phyloP scores from a whole-genome alignment of 176 grass and related monocot genomes.

The Olyra latifolia region DNA sequence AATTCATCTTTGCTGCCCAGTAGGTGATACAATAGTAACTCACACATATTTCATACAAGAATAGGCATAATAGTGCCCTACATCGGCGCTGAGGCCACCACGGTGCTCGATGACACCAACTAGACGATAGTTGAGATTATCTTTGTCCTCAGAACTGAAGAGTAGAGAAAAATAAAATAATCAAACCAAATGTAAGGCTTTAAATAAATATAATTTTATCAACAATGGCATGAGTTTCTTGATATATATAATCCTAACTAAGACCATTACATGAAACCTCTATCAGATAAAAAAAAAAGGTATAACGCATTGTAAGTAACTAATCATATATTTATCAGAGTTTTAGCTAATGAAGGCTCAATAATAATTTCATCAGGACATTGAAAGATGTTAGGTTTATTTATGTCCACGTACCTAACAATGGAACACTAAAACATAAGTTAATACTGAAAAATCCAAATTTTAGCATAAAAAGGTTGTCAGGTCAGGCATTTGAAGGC shows the following conservation, averaged over 20 bases:
- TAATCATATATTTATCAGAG: not conserved
- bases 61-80: conserved; percentile 42
- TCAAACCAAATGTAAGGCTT: not conserved
- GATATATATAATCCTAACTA: not conserved
- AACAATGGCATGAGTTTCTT: conserved; percentile 20
- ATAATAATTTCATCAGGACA: not conserved
- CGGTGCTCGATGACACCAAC: conserved; percentile 39
- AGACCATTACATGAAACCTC: conserved; percentile 19
- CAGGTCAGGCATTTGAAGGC: not conserved
- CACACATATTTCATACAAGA: too few species aligned
- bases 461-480: not conserved
- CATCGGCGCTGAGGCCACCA: not conserved
- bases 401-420: not conserved
- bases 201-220: not conserved
- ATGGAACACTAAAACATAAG: not conserved
- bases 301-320: not conserved
- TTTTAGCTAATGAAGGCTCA: not conserved
- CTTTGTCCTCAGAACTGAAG: conserved; percentile 11
- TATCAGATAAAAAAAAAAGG: not conserved
- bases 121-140: conserved; percentile 23
- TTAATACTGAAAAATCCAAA: not conserved
- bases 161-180: not conserved
- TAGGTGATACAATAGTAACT: too few species aligned
- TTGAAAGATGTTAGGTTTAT: not conserved
- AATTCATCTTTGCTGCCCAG: too few species aligned